Evolutionary conservation across 805 yeast species (phyloP), one percentile per base, ranked within the genome.

Genomic region (Candida insectorum): DNA sequence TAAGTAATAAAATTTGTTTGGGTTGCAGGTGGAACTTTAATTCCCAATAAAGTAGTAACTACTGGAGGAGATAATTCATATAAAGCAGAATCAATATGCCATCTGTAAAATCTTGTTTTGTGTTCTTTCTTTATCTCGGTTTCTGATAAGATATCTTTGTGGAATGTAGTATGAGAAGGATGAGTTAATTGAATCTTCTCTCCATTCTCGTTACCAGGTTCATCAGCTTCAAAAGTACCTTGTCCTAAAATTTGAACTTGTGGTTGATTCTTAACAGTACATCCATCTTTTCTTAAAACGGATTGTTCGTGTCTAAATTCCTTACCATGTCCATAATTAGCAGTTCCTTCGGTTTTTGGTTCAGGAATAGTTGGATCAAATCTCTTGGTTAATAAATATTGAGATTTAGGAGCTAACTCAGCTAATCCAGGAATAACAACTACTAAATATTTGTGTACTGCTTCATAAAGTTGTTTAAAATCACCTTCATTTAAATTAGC

Each of bases 21-120:
- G n/a, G 70, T 61, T 13, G 74, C 63, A 14, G 81, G 76, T 5
- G 95, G 95, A 11, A 85, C 91, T 50, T 79, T 74, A 41, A 87
- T 77, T 3, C 95, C 96, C 33, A 87, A 68, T 41, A 87, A 69
- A 2, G 95, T 86, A 10, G 96, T 87, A 23, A 81, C 84, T 45
- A 82, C 75, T 19, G 96, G 96, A 18, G 96, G 95, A 11, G 89
- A 77, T 47, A 86, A 71, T 23, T 77, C 95, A 51, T 87, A 87
- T 25, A 87, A 70, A 4, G 96, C 96, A 23, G 93, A 81, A 59
- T 87, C 96, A 44, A 87, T 85, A 61, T 87, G 96, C 96, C 96
- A 87, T 62, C 96, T 75, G 73, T 86, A 87, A 57, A 80, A 87
- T 48, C 94, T 72, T 2, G 96, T 87, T 56, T 75, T 73, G 32